Conservation (phyloP, 257 asterid species). For the Solanum pinnatisectum region DNA sequence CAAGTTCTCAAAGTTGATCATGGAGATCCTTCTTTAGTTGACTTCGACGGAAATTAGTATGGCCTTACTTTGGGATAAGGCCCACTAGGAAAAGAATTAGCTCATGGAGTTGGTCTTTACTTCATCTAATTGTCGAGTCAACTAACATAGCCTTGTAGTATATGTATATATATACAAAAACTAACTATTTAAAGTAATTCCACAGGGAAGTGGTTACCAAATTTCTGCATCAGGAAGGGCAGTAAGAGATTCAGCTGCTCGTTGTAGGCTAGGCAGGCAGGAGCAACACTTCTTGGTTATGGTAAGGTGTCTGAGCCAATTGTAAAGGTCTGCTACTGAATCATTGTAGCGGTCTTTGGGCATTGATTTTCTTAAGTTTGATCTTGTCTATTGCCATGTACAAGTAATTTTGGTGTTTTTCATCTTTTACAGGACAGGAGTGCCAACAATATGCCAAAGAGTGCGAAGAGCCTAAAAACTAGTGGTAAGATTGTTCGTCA, state of each 20-base stretch:
- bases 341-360: background rate
- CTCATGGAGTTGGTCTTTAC: background rate
- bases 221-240: conserved; percentile 72
- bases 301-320: conserved; percentile 54
- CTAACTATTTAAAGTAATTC: background rate
- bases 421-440: conserved; percentile 52
- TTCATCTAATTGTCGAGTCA: background rate
- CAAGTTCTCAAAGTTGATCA: too few relatives aligned
- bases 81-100: too few relatives aligned
- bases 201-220: conserved; percentile 58
- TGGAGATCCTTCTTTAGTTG: too few relatives aligned
- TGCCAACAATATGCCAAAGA: conserved; percentile 40
- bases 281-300: conserved; percentile 42
- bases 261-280: conserved; percentile 93
- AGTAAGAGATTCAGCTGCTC: conserved; percentile 77
- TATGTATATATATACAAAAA: background rate
- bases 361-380: background rate
- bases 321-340: conserved; percentile 27
- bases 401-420: background rate
- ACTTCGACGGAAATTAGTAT: too few relatives aligned
- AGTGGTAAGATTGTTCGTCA: conserved; percentile 40
- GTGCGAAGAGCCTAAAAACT: conserved; percentile 54
- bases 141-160: background rate
- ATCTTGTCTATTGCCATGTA: background rate
- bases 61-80: too few relatives aligned